Evolutionary conservation across 352 stramenopile species (phyloP), one percentile per base, ranked within the genome.

Genomic region (Globisporangium canariense): DNA sequence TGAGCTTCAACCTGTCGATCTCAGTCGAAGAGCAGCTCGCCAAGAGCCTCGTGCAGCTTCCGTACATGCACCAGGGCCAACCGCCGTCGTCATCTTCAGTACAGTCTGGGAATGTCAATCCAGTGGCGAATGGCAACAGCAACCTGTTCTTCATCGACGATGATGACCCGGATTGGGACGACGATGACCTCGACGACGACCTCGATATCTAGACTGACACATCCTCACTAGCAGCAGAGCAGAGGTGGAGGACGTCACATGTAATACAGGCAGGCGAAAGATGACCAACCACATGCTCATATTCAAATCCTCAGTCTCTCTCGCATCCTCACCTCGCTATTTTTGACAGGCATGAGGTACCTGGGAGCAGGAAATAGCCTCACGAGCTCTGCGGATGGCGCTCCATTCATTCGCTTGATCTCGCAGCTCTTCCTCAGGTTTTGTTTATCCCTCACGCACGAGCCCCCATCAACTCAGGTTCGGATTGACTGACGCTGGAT

Each of bases 81-180:
- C n/a, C 43, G 5, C 28, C 18, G 5, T 56, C 4, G n/a, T 22
- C 43, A 22, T 30, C 40, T 10, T 54, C 41, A 4, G 4, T 11
- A 30, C 51, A 58, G 9, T 58, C 18, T 30, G 8, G 30, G 16
- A 20, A 10, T 18, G 14, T 18, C 8, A 20, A 32, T 5, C n/a
- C 43, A 13, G 34, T 20, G 5, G 40, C 16, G 56, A 62, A 52
- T 32, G 68, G 47, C 30, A 59, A 28, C 16, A 78, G 46, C 41
- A 86, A 72, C 10, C 52, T 91, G 41, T 83, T 93, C 41, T 90
- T 88, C 61, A 93, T 93, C 59, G 84, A 93, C 36, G 77, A 91
- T 47, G 84, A 91, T 54, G 84, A 91, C 60, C 84, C 81, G 14
- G 84, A 93, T 70, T 93, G 77, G 78, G 78, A 83, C 54, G 78